These are phyloP conservation scores for Nidula niveotomentosa DNA, from an alignment of 1,284 basidiomycete species.

Conservation along the genomic window DNA sequence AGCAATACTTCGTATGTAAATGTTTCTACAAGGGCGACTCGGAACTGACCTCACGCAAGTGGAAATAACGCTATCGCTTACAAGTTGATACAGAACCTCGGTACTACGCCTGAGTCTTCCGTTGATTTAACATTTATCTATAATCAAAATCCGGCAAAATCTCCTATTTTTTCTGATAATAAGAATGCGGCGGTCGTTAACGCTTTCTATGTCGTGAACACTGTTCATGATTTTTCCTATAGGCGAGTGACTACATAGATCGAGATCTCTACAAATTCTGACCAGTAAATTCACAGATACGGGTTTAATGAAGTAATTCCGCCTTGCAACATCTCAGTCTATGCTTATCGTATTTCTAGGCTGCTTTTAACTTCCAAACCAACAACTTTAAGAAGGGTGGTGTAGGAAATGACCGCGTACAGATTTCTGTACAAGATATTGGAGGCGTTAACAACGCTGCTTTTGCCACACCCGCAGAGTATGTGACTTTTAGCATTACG, in stretches of 20 bases:
- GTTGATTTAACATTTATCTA: conserved; percentile 37
- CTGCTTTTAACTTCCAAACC: background rate
- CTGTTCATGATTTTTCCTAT: conserved; percentile 47
- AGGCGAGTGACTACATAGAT: too few species aligned
- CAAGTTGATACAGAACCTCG: conserved; percentile 28
- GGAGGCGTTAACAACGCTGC: too few species aligned
- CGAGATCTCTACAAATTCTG: too few species aligned
- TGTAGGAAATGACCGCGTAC: too few species aligned
- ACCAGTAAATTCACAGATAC: conserved; percentile 30
- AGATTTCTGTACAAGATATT: too few species aligned
- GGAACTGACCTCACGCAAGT: too few species aligned
- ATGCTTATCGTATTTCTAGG: conserved; percentile 26
- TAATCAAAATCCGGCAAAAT: conserved; percentile 22
- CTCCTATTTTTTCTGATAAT: conserved; percentile 30
- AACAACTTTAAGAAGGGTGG: conserved; percentile 43
- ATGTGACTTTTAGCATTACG: conserved; percentile 4
- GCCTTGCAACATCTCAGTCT: too few species aligned
- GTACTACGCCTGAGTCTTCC: conserved; percentile 24
- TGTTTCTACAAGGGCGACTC: too few species aligned
- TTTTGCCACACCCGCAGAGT: conserved; percentile 39
- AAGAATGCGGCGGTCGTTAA: conserved; percentile 43
- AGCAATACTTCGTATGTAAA: too few species aligned
- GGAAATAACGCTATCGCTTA: conserved; percentile 36
- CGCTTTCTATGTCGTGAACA: conserved; percentile 49
- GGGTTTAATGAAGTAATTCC: too few species aligned